These are phyloP conservation scores for Chiua virens DNA, from an alignment of 768 basidiomycete genomes.

Conservation along the genomic window DNA sequence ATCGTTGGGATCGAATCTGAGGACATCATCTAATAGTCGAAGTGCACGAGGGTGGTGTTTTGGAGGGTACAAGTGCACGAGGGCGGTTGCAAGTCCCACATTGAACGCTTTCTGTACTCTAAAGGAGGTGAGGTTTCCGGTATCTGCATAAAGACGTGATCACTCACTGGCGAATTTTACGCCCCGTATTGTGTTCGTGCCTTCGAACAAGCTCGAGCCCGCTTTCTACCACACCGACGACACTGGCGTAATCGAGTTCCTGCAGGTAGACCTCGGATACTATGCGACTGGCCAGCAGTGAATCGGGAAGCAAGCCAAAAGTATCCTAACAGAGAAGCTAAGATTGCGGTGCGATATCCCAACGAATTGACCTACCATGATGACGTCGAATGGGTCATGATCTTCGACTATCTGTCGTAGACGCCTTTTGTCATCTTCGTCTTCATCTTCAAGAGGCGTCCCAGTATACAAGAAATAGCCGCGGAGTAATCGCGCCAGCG, in stretches of 20 bases:
- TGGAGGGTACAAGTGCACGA: constrained; percentile 85
- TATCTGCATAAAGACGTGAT: neutral
- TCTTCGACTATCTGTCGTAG: constrained; percentile 26
- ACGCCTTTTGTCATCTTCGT: constrained; percentile 16
- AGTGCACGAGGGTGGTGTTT: constrained; percentile 85
- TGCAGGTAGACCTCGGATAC: constrained; percentile 61
- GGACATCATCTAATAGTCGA: constrained; percentile 68
- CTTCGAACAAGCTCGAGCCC: constrained; percentile 58
- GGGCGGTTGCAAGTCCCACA: constrained; percentile 65
- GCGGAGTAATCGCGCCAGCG: constrained; percentile 55
- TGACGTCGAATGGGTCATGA: constrained; percentile 56
- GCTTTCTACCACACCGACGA: constrained; percentile 68
- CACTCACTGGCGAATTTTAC: constrained; percentile 48
- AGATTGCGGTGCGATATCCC: neutral
- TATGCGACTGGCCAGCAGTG: constrained; percentile 67
- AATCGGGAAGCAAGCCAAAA: constrained; percentile 49
- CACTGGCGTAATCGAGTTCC: constrained; percentile 73
- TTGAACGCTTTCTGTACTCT: constrained; percentile 73
- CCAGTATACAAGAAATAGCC: constrained; percentile 69
- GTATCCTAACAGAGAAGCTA: constrained; percentile 47
- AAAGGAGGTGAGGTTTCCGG: constrained; percentile 1
- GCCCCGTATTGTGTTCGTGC: constrained; percentile 59
- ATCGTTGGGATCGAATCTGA: constrained; percentile 62
- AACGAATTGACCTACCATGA: constrained; percentile 50
- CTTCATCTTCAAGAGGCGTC: constrained; percentile 41